A percentile compares a stretch with the other conserved stretches of the same genome.
Evolutionary conservation across 768 basidiomycete species (phyloP).

Genomic region (Naematelia encephala): DNA sequence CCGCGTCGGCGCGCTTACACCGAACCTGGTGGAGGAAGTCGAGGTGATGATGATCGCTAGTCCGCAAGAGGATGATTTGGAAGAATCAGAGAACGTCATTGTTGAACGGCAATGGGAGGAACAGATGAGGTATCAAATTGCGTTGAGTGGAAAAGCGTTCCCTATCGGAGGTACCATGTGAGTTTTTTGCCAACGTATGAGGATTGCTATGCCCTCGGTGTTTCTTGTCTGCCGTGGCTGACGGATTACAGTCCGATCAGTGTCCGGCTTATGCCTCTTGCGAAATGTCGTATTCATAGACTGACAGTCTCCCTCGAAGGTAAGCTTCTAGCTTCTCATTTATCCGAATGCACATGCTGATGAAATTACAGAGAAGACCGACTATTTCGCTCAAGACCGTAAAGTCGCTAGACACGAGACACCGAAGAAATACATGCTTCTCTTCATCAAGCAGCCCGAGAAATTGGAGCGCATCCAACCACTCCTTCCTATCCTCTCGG

Average conservation of each 20-base stretch:
- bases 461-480: constrained; percentile 55
- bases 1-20: constrained; percentile 74
- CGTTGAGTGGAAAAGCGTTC: constrained; percentile 70
- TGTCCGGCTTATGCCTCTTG: constrained; percentile 75
- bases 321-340: constrained; percentile 52
- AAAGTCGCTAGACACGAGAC: constrained; percentile 69
- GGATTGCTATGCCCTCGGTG: background rate
- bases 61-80: constrained; percentile 79
- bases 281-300: constrained; percentile 76
- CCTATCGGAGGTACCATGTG: constrained; percentile 72
- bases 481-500: constrained; percentile 74
- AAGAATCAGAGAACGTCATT: constrained; percentile 71
- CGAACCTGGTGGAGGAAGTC: constrained; percentile 65
- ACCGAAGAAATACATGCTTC: constrained; percentile 60
- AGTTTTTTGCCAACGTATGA: too few relatives aligned
- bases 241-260: constrained; percentile 58
- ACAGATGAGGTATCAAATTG: constrained; percentile 69
- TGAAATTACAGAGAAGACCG: constrained; percentile 63
- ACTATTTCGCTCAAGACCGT: constrained; percentile 70
- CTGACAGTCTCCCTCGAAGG: constrained; percentile 76
- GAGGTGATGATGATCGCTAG: constrained; percentile 72
- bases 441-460: constrained; percentile 61
- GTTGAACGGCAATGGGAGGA: constrained; percentile 89
- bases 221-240: constrained; percentile 2
- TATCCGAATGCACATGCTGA: background rate